Evolutionary conservation across 257 asterid genomes (phyloP), one percentile per base, ranked within the genome.

Genomic region (Forsythia viridissima): DNA sequence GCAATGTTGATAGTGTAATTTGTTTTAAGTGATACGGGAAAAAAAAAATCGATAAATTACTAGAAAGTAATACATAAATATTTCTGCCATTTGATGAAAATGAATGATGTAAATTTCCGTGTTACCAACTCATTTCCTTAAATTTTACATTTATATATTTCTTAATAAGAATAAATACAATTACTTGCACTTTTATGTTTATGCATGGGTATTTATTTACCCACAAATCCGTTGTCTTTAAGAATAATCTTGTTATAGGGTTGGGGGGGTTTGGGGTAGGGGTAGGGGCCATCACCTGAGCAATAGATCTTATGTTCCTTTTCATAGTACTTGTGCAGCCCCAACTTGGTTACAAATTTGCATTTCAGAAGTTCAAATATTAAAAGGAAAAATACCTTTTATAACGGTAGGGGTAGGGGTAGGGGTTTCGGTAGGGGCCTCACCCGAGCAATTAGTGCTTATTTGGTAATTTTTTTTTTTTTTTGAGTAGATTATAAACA

Each of bases 251-350:
- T 76, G 20, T 46, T 38, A 12, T 39, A 30, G 34, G 34, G 34
- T 30, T 30, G 34, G 34, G 34, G 34, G 24, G 24, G 0, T 10
- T 1, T 34, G 18, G 15, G 83, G 84, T 5, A 4, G 42, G 66
- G 78, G 87, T 80, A 80, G 86, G 86, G 88, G 85, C 81, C 87
- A 84, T 82, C 82, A 80, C 79, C 77, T 77, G 79, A 78, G 70
- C 76, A 80, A 48, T 48, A 13, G 7, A 30, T 30, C 34, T 1
- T 30, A 30, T 30, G 34, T 30, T 30, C 34, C 34, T 30, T 30
- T 30, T 30, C 34, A 24, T 24, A 30, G 34, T 30, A 30, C 34
- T 30, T 30, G 34, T 30, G 34, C 34, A 1, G 34, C 34, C 34
- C 34, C 34, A 30, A 30, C 34, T 30, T 30, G 34, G 34, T 30